These are phyloP conservation scores for Dictyostelium discoideum DNA, from an alignment of 78 protist species.

Conservation along the genomic window dicty_2.7 NC_007089.4:4984501-4985000, in stretches of 20 bases:
- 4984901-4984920: slow-evolving; percentile 92
- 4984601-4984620: too few species aligned
- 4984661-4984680: background rate
- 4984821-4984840: slow-evolving; percentile 13
- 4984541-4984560: slow-evolving; percentile 79
- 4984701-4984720: slow-evolving; percentile 81
- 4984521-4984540: slow-evolving; percentile 90
- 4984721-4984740: slow-evolving; percentile 69
- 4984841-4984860: slow-evolving; percentile 73
- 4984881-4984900: slow-evolving; percentile 63
- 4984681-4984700: slow-evolving; percentile 83
- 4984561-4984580: slow-evolving; percentile 86
- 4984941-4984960: slow-evolving; percentile 35
- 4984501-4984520: slow-evolving; percentile 90
- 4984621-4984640: background rate
- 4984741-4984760: slow-evolving; percentile 40
- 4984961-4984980: background rate
- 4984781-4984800: slow-evolving; percentile 91
- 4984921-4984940: slow-evolving; percentile 88
- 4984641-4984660: background rate
- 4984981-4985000: background rate
- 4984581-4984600: too few species aligned
- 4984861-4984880: slow-evolving; percentile 53
- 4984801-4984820: slow-evolving; percentile 66
- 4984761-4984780: slow-evolving; percentile 87